phyloP scores from a whole-genome alignment of 768 basidiomycete species.

The Pisolithus microcarpus region DNA sequence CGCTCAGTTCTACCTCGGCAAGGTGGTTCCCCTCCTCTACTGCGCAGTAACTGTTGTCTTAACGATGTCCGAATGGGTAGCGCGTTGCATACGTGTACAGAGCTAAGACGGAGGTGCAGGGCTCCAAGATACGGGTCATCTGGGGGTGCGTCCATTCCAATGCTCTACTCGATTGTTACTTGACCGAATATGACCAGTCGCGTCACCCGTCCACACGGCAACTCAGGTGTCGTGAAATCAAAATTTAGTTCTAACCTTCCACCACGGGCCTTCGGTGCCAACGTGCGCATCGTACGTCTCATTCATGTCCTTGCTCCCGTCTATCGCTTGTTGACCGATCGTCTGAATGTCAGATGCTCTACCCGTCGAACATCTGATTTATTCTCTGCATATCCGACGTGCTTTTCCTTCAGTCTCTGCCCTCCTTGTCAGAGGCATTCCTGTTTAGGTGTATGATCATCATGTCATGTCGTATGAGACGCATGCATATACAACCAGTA shows the following conservation, averaged over 20 bases:
- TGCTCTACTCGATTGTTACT: background rate
- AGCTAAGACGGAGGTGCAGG: slow-evolving; percentile 89
- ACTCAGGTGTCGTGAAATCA: slow-evolving; percentile 91
- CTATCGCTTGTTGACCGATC: background rate
- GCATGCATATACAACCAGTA: slow-evolving; percentile 11
- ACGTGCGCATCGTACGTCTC: slow-evolving; percentile 76
- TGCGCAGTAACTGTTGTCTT: background rate
- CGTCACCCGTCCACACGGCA: slow-evolving; percentile 90
- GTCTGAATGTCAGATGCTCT: slow-evolving; percentile 63
- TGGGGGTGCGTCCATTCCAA: slow-evolving; percentile 68
- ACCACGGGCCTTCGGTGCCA: slow-evolving; percentile 88
- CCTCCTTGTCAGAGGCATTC: background rate
- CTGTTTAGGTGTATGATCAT: slow-evolving; percentile 10
- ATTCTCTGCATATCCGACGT: slow-evolving; percentile 10
- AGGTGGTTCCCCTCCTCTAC: slow-evolving; percentile 48
- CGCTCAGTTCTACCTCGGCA: slow-evolving; percentile 97
- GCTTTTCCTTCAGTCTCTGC: slow-evolving; percentile 16
- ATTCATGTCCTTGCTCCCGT: slow-evolving; percentile 1
- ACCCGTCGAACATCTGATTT: slow-evolving; percentile 75
- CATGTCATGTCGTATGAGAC: slow-evolving; percentile 15
- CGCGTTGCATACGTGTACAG: slow-evolving; percentile 98
- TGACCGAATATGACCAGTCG: slow-evolving; percentile 43
- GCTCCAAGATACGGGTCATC: slow-evolving; percentile 94
- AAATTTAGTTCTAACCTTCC: slow-evolving; percentile 96
- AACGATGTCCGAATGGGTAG: slow-evolving; percentile 32